Base-by-base conservation (phyloP, 2,329 filamentous ascomycete species). In the Furcasterigmium sp. region DNA sequence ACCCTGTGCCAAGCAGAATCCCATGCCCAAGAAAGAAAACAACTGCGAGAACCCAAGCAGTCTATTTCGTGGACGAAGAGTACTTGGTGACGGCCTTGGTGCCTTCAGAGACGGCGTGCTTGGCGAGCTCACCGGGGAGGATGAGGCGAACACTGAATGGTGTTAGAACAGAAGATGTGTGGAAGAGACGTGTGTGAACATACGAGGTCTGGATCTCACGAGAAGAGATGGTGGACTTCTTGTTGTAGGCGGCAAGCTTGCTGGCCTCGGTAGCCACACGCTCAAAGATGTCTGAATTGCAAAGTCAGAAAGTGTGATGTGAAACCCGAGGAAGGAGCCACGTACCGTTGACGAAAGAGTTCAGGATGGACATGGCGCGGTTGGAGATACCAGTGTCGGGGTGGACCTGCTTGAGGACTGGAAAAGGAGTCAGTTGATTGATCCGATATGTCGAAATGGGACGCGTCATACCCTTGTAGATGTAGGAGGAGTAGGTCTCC, bases 21-120 rank as follows among this genome's bases (percentile, higher is more conserved):
- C 73, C 69, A 74, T 75, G 70, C 70, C 71, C 68, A 64, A 74
- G 68, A 73, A 69, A 73, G 69, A 79, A 77, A 41, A 41, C 32
- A 32, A n/a, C 29, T 40, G 38, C 38, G 11, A 11, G 78, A 77
- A 80, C 73, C 62, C 58, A 68, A 69, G 64, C 50, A 57, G 56
- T 73, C 82, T 95, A 97, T 89, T 97, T 98, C 73, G 91, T 93
- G 65, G 91, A 96, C 48, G 91, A 96, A 58, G 91, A 97, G 83
- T 97, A 98, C 85, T 98, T 98, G 80, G 93, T 98, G 59, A 98
- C 93, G 46, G 93, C 93, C 88, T 98, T 98, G 70, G 93, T 98
- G 66, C 93, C 93, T 78, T 98, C 93, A 60, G 93, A 98, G 39
- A 98, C 93, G 57, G 93, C 93, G 75, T 98, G 93, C 86, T 98